Conservation (phyloP, 2,329 filamentous ascomycete genomes). For the Chaetomium olivaceum region DNA sequence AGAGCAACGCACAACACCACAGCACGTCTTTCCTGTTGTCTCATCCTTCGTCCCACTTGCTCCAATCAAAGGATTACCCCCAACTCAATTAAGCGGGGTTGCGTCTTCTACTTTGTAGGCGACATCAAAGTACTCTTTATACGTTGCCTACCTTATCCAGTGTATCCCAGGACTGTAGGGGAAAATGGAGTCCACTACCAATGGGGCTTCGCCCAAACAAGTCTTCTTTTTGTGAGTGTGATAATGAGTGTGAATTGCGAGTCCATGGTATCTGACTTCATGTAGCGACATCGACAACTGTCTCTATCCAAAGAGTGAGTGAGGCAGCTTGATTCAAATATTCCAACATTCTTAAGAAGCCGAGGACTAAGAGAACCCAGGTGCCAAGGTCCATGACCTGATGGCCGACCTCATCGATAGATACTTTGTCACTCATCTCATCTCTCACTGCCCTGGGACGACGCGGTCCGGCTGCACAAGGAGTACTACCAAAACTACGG, state of each 20-base stretch:
- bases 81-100: background rate
- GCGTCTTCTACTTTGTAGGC: background rate
- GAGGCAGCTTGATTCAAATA: background rate
- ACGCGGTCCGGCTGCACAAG: constrained; percentile 82
- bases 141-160: background rate
- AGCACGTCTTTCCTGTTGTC: background rate
- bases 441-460: constrained; percentile 70
- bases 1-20: background rate
- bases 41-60: background rate
- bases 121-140: background rate
- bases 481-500: constrained; percentile 97
- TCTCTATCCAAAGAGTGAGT: constrained; percentile 81
- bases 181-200: constrained; percentile 35
- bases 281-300: constrained; percentile 98
- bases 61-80: background rate
- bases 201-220: constrained; percentile 33
- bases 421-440: constrained; percentile 69
- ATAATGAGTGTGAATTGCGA: background rate
- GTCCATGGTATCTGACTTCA: constrained; percentile 41
- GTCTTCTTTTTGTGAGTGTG: constrained; percentile 50
- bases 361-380: constrained; percentile 42
- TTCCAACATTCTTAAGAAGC: background rate
- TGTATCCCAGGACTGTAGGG: background rate
- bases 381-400: constrained; percentile 77
- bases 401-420: constrained; percentile 81